These are phyloP conservation scores for Dioscorea dumetorum DNA, from an alignment of 106 monocot species.

Conservation along the genomic window DNA sequence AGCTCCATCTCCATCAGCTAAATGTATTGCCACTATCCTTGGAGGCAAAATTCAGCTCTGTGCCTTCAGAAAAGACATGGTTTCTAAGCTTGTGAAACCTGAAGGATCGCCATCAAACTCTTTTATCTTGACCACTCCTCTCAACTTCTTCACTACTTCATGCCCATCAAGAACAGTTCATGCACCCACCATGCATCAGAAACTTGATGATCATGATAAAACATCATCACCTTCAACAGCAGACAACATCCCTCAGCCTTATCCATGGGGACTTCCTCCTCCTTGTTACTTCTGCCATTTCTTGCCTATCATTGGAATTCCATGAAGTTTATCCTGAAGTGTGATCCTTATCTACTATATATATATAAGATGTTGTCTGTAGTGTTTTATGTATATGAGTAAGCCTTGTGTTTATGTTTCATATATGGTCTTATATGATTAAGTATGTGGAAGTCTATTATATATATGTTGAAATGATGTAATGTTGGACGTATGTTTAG, in stretches of 20 bases:
- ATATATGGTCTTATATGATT: too few relatives aligned
- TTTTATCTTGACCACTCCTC: constrained; percentile 1
- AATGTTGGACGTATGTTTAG: too few relatives aligned
- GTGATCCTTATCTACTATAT: not conserved
- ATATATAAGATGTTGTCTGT: not conserved
- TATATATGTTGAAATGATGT: too few relatives aligned
- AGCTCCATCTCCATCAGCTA: not conserved
- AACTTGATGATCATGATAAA: not conserved
- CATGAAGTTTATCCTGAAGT: not conserved
- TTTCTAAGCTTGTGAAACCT: constrained; percentile 3
- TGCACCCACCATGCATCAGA: not conserved
- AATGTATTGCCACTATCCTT: not conserved
- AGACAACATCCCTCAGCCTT: not conserved
- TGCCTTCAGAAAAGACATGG: not conserved
- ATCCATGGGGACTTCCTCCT: constrained; percentile 1
- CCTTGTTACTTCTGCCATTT: not conserved
- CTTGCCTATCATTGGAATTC: constrained; percentile 11
- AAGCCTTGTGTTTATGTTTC: too few relatives aligned
- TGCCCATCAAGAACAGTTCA: not conserved
- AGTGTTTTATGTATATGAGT: too few relatives aligned
- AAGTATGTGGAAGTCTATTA: too few relatives aligned
- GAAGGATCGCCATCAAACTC: not conserved
- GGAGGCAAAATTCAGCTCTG: constrained; percentile 6
- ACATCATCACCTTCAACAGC: not conserved
- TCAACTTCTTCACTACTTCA: constrained; percentile 2